Evolutionary conservation across 176 grass and related monocot genomes (phyloP), one percentile per base, ranked within the genome.

Genomic region (Carex kokanica): DNA sequence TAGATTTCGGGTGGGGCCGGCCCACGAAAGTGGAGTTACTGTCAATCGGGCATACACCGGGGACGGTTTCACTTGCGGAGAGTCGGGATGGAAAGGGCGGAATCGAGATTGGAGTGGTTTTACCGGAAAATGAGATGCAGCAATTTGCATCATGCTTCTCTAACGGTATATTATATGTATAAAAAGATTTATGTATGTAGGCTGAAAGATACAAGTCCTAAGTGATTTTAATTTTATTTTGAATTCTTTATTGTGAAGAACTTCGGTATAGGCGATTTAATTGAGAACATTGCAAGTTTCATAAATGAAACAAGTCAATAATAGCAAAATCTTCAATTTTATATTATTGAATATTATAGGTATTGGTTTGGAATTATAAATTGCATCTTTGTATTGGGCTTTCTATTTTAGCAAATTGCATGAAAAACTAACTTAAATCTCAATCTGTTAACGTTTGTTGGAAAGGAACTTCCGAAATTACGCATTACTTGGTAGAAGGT

Each of bases 31-130:
- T 99, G 23, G 96, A 99, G 89, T 84, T 95, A 74, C 60, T 88
- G 45, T 91, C 96, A 72, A 93, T 99, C 47, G 91, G 93, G 86
- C 93, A 99, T 83, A 99, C 96, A 8, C 96, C 91, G 2, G 96
- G 96, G 38, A 99, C 96, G 4, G 86, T 99, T 68, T 95, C 96
- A 3, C 69, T 99, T 41, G 93, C 96, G 0, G 96, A 99, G 86
- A 78, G 88, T 34, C 52, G 91, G 41, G 88, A 89, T 74, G 89
- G 84, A 12, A 83, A 62, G 49, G 88, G 86, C 2, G 93, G 93
- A 8, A 86, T 99, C 23, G 96, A 99, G 88, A 89, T 99, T 75
- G 96, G 96, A 3, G 79, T 99, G 4, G 96, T 86, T 83, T 87
- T 99, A 73, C 89, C 86, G 8, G 88, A 89, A 86, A 41, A 62